Conservation (phyloP, 495 filamentous ascomycete species). For the Neurospora sp. region DNA sequence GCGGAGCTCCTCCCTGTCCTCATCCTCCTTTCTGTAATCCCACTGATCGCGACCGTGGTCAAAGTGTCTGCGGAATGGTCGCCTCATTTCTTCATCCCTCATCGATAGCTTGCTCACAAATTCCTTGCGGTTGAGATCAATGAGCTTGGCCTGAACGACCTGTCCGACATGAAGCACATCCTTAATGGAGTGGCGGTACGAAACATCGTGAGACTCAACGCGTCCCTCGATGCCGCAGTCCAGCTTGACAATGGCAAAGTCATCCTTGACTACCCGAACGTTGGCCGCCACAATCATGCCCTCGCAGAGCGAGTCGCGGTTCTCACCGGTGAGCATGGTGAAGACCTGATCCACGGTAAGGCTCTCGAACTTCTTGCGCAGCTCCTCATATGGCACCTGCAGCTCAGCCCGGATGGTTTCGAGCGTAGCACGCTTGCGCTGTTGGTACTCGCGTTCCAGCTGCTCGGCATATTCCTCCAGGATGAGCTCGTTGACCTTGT, state of each 20-base stretch:
- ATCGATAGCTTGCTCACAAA: slow-evolving; percentile 76
- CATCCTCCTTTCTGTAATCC: slow-evolving; percentile 71
- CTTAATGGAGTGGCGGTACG: slow-evolving; percentile 45
- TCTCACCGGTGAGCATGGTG: slow-evolving; percentile 95
- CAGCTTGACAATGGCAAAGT: slow-evolving; percentile 85
- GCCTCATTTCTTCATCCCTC: slow-evolving; percentile 64
- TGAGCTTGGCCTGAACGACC: slow-evolving; percentile 76
- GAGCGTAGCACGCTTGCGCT: slow-evolving; percentile 89
- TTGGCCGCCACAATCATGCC: slow-evolving; percentile 89
- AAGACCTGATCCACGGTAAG: slow-evolving; percentile 77
- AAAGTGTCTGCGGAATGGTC: slow-evolving; percentile 51
- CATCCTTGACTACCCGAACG: slow-evolving; percentile 77
- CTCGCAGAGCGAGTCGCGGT: slow-evolving; percentile 64
- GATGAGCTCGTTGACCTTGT: slow-evolving; percentile 92
- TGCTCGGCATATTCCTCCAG: slow-evolving; percentile 96
- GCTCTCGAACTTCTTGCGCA: slow-evolving; percentile 68
- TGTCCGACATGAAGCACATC: slow-evolving; percentile 62
- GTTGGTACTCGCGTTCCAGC: slow-evolving; percentile 81
- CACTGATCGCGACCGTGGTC: slow-evolving; percentile 72
- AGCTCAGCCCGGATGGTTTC: slow-evolving; percentile 94
- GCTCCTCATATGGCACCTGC: slow-evolving; percentile 84
- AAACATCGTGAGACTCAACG: slow-evolving; percentile 62
- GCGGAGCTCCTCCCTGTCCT: slow-evolving; percentile 64
- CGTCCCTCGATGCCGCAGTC: slow-evolving; percentile 90
- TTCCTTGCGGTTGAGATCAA: slow-evolving; percentile 71